These are phyloP conservation scores for Zygotorulaspora mrakii DNA, from an alignment of 1,139 yeast species.

Conservation along the genomic window DNA sequence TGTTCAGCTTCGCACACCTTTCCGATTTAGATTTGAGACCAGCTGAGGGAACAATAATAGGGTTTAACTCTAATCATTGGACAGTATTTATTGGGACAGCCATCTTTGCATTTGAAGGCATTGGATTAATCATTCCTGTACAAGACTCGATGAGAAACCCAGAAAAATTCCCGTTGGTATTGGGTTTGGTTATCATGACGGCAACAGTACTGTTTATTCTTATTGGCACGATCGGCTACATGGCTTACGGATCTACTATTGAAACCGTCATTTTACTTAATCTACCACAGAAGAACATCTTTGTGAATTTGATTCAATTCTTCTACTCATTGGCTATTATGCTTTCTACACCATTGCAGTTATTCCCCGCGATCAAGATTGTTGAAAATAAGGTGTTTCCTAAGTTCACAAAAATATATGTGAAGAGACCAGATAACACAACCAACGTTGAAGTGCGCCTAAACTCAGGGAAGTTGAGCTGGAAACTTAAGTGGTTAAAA, in stretches of 20 bases:
- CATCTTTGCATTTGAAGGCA: constrained; percentile 78
- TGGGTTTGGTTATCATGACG: constrained; percentile 53
- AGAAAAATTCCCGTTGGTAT: constrained; percentile 62
- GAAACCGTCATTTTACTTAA: constrained; percentile 67
- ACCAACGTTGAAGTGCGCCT: constrained; percentile 20
- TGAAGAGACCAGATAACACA: constrained; percentile 17
- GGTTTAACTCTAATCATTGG: constrained; percentile 61
- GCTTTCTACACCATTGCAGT: constrained; percentile 69
- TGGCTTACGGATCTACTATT: constrained; percentile 64
- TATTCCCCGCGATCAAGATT: constrained; percentile 72
- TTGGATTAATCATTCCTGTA: constrained; percentile 72
- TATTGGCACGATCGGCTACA: constrained; percentile 64
- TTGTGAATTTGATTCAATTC: constrained; percentile 64
- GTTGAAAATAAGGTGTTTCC: constrained; percentile 60
- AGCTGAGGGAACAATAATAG: constrained; percentile 37
- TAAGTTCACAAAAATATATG: constrained; percentile 32
- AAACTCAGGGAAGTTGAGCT: constrained; percentile 53
- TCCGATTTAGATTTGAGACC: constrained; percentile 29
- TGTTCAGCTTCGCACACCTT: constrained; percentile 45
- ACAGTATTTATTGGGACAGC: constrained; percentile 77
- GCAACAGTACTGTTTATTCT: constrained; percentile 59
- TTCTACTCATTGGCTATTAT: constrained; percentile 71
- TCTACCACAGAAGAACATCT: constrained; percentile 58
- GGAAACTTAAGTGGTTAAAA: constrained; percentile 60
- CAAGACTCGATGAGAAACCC: constrained; percentile 75